Base-by-base conservation (phyloP, 129 eudicot species). In the Lonicera japonica region DNA sequence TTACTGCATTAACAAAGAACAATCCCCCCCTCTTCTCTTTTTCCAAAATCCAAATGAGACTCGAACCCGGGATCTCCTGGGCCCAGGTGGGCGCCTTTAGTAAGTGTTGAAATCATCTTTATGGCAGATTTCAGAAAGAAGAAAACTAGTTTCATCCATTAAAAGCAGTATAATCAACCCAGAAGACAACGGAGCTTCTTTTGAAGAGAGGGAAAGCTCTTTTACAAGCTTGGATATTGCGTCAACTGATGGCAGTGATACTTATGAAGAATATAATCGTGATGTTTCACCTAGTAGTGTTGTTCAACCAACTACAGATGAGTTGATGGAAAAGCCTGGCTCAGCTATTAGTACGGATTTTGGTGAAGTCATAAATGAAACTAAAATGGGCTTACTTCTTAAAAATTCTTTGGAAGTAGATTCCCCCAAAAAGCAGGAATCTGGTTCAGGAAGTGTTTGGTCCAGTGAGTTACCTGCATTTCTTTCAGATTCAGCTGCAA, bases 41-140 rank as follows among this genome's bases (percentile, higher is more conserved):
- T 19, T 23, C 40, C n/a, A n/a, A n/a, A n/a, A n/a, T n/a, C n/a
- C n/a, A n/a, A n/a, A n/a, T n/a, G n/a, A n/a, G n/a, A n/a, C n/a
- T n/a, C n/a, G n/a, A n/a, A n/a, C n/a, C n/a, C n/a, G n/a, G n/a
- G n/a, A n/a, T n/a, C n/a, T n/a, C n/a, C n/a, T n/a, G n/a, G n/a
- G n/a, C n/a, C n/a, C n/a, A n/a, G n/a, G n/a, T n/a, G n/a, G n/a
- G n/a, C n/a, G n/a, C n/a, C n/a, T n/a, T n/a, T n/a, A n/a, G n/a
- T n/a, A 36, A 25, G 23, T 36, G 38, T 39, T 46, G 34, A 47
- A 20, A 1, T 47, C 53, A 14, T 63, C 5, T 15, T 22, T 14
- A 79, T 65, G 73, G 75, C 90, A 91, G 97, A 91, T 91, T 55
- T 83, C 94, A 62, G 97, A 84, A 80, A 80, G 95, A 75, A 84